Evolutionary conservation across 768 basidiomycete species (phyloP), one percentile per base, ranked within the genome.

Genomic region (Termitomyces sp.): DNA sequence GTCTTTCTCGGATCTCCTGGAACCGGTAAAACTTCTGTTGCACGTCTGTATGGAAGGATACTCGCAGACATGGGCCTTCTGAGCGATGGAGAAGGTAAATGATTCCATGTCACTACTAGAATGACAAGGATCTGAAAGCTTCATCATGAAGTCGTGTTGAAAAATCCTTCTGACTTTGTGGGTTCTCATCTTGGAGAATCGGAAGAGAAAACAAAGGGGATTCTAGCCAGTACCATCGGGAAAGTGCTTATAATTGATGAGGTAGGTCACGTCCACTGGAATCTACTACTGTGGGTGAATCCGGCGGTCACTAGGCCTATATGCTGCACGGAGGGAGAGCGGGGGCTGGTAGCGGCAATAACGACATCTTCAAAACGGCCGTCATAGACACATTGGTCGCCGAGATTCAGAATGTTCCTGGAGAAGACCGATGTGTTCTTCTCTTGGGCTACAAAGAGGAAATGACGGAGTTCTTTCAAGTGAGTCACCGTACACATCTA

Each of bases 391-490:
- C 88, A 0, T 82, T 90, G 33, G 88, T 90, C 0, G 89, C 89
- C 0, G 89, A 90, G 69, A 82, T 90, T 3, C 88, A 90, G 65
- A 87, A 81, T 49, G 79, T 79, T 0, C 85, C 85, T 0, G 87
- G 88, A 4, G 89, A 90, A 67, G 88, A 90, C 67, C 79, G 87
- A 35, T 88, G 86, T 57, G 84, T 90, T 0, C 73, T 90, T 12
- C 69, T 90, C 48, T 68, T 88, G 1, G 89, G 88, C 0, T 90
- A 90, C 70, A 82, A 84, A 60, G 76, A 82, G 5, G 77, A 88
- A 65, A 89, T 90, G 81, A 68, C 73, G n/a, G 84, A 89, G 28
- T 90, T 90, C 89, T 89, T 89, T 71, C 86, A 88, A 75, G 88
- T 82, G 11, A 46, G 45, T 46, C n/a, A 11, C 11, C n/a, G n/a